Base-by-base conservation (phyloP, 2,329 filamentous ascomycete species). In the Ascocoryne sarcoides region DNA sequence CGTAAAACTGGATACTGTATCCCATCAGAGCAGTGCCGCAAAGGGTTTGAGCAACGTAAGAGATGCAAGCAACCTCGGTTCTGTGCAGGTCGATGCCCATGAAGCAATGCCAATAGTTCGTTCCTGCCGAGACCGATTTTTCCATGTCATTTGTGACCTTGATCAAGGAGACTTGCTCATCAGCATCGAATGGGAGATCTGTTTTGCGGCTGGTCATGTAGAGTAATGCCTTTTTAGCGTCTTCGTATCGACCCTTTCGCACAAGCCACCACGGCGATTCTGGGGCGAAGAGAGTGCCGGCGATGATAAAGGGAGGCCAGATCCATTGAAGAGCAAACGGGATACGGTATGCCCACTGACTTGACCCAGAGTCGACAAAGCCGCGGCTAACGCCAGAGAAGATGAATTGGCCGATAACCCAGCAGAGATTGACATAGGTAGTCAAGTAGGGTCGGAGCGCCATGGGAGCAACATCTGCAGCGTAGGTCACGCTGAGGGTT, bases 161-260 rank as follows among this genome's bases (percentile, higher is more conserved):
- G 84, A 95, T 94, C 85, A 94, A 93, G 53, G 84, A 80, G 36
- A 94, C 70, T 0, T 85, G 92, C 63, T 92, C 85, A 47, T 93
- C 83, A 9, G 83, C 75, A 23, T 43, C 39, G 38, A 53, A 44
- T 54, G 48, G 40, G 19, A 36, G 38, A 9, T 43, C 36, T 7
- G 38, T 39, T 26, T 49, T 45, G 8, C 35, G 26, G 3, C 45
- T 43, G 14, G 50, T 52, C 16, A 53, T 32, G 9, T 18, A 23
- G 15, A 14, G 31, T 4, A 41, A 33, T 12, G 32, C 36, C 31
- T 46, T 41, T 32, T 40, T 43, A 7, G 49, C 50, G 16, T 46
- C 49, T 30, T 50, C 43, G 28, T 43, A 33, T 5, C 46, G 36
- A 7, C 42, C 39, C 15, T 36, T 32, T n/a, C 45, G 42, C 14